These are phyloP conservation scores for Dioscorea cayenensis DNA, from an alignment of 116 monocot species.

Conservation along the genomic window DNA sequence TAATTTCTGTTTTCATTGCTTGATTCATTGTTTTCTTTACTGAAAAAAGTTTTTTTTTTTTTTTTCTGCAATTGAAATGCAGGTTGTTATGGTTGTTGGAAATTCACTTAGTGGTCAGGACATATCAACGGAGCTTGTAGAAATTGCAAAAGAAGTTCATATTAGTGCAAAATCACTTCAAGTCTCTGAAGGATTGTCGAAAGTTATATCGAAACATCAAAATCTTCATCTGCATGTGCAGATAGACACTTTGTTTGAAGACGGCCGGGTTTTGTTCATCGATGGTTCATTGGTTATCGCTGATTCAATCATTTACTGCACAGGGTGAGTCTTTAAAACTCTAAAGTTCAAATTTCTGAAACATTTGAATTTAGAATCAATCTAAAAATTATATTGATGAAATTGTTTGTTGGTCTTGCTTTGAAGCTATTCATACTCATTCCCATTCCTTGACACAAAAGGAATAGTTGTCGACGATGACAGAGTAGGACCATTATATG, in stretches of 20 bases:
- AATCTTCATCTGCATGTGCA: slow-evolving; percentile 32
- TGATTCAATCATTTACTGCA: slow-evolving; percentile 59
- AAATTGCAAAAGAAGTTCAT: slow-evolving; percentile 44
- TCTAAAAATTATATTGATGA: not conserved
- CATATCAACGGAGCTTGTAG: slow-evolving; percentile 46
- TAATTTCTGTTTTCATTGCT: not conserved
- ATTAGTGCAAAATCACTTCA: slow-evolving; percentile 46
- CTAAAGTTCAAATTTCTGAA: not conserved
- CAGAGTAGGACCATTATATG: slow-evolving; percentile 62
- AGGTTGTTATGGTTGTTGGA: slow-evolving; percentile 53
- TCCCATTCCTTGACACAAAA: slow-evolving; percentile 65
- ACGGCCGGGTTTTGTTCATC: slow-evolving; percentile 41
- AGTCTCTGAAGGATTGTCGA: slow-evolving; percentile 34
- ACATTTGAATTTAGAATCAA: not conserved
- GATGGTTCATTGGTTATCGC: slow-evolving; percentile 37
- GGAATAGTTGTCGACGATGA: slow-evolving; percentile 41
- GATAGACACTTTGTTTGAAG: slow-evolving; percentile 38
- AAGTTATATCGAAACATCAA: slow-evolving; percentile 35
- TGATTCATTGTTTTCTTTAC: not conserved
- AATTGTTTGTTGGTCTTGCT: slow-evolving; percentile 8
- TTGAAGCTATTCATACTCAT: slow-evolving; percentile 62
- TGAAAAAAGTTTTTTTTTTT: not conserved
- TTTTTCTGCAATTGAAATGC: not conserved
- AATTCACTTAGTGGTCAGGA: slow-evolving; percentile 48
- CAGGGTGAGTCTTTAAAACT: slow-evolving; percentile 31